These are phyloP conservation scores for Edaphochlamys debaryana DNA, from an alignment of 139 green algal genomes.

Conservation along the genomic window DNA sequence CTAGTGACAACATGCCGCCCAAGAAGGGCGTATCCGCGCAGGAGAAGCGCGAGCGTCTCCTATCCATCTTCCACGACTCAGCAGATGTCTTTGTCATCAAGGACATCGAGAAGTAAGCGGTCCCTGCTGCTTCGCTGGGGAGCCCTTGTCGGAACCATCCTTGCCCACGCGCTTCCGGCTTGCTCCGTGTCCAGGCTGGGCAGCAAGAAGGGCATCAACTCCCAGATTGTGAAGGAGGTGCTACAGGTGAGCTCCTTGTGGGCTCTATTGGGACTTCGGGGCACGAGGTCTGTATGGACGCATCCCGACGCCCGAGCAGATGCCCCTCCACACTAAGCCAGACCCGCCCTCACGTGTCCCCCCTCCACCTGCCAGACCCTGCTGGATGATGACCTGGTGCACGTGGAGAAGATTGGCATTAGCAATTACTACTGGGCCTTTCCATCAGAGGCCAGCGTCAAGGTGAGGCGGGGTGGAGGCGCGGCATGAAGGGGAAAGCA, in stretches of 20 bases:
- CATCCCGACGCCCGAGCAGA: no score
- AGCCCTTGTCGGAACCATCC: no score
- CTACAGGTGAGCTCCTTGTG: constrained; percentile 62
- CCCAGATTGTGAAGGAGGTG: constrained; percentile 84
- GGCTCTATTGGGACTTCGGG: no score
- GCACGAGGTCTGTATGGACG: no score
- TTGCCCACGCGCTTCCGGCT: no score
- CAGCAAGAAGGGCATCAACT: constrained; percentile 77
- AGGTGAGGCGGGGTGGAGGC: constrained; percentile 56
- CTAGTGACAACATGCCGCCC: constrained; percentile 49
- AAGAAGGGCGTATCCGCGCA: constrained; percentile 73
- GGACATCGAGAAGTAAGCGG: constrained; percentile 82
- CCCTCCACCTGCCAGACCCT: constrained; percentile 52
- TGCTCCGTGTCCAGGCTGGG: constrained; percentile 51
- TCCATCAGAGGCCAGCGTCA: constrained; percentile 73
- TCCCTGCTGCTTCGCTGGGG: no score
- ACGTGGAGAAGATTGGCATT: constrained; percentile 83
- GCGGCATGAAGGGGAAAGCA: no score
- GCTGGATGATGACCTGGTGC: constrained; percentile 84
- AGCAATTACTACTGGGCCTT: constrained; percentile 90
- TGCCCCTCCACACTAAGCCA: no score
- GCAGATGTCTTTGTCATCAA: constrained; percentile 83
- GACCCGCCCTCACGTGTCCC: no score
- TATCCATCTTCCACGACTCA: constrained; percentile 81
- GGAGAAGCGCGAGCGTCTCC: constrained; percentile 75